Evolutionary conservation across 768 basidiomycete genomes (phyloP).

Genomic region (Boletus patriciae): DNA sequence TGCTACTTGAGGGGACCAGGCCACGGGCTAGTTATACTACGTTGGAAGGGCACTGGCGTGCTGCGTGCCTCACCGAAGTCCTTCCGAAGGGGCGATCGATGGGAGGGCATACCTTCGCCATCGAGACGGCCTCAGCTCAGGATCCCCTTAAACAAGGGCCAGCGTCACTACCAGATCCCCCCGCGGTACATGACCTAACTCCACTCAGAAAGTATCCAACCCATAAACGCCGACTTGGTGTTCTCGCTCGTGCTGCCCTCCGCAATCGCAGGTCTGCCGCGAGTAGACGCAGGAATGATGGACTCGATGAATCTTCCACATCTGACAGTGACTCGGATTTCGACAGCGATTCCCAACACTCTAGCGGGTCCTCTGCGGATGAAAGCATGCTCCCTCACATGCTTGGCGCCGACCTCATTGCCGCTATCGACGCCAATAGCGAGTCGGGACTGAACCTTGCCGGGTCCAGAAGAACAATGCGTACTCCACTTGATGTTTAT

Average conservation of each 20-base stretch:
- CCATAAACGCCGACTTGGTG: slow-evolving; percentile 13
- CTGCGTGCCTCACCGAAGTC: slow-evolving; percentile 1
- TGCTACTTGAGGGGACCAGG: neutral
- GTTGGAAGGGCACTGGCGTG: neutral
- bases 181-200: neutral
- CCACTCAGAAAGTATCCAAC: neutral
- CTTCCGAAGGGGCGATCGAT: neutral
- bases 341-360: slow-evolving; percentile 22
- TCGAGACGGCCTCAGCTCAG: neutral
- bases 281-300: neutral
- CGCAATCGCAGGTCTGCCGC: slow-evolving; percentile 16
- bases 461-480: neutral
- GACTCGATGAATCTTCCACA: slow-evolving; percentile 4
- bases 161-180: neutral
- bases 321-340: slow-evolving; percentile 19
- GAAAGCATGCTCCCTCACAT: slow-evolving; percentile 25
- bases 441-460: slow-evolving; percentile 22
- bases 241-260: slow-evolving; percentile 23
- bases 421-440: slow-evolving; percentile 29
- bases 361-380: slow-evolving; percentile 21
- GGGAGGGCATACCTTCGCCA: neutral
- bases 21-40: slow-evolving; percentile 5
- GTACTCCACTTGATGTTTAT: neutral
- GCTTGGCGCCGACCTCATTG: slow-evolving; percentile 29
- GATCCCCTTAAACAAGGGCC: neutral